A percentile compares a stretch with the other conserved stretches of the same genome.
phyloP scores from a whole-genome alignment of 1,284 basidiomycete genomes.

The Apiotrichum porosum region DNA sequence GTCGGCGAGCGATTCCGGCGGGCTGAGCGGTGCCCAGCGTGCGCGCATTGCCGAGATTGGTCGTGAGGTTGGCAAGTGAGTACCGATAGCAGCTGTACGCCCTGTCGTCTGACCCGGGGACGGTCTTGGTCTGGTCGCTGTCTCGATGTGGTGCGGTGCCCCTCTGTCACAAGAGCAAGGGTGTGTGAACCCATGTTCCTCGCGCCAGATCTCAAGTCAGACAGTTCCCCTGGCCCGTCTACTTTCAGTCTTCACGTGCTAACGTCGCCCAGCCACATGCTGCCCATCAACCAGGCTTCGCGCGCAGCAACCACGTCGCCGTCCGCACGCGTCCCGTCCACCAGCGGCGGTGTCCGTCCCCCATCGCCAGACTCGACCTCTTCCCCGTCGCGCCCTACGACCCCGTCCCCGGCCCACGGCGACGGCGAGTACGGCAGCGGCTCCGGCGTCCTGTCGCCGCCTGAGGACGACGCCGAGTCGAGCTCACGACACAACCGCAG shows the following conservation, averaged over 20 bases:
- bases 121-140: too few relatives aligned
- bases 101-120: too few relatives aligned
- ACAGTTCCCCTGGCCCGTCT: too few relatives aligned
- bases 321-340: background rate
- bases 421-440: background rate
- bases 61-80: conserved; percentile 18
- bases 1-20: conserved; percentile 2
- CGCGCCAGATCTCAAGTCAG: too few relatives aligned
- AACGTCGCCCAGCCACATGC: conserved; percentile 19
- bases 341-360: background rate
- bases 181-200: too few relatives aligned
- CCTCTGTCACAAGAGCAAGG: too few relatives aligned
- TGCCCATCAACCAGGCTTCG: conserved; percentile 16
- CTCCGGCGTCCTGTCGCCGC: background rate
- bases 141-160: too few relatives aligned
- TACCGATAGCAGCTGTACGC: background rate
- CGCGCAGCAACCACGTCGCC: conserved; percentile 8
- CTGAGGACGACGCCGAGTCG: background rate
- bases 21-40: conserved; percentile 9
- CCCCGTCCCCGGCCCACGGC: conserved; percentile 2
- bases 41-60: conserved; percentile 16
- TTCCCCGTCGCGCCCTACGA: conserved; percentile 8
- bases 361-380: conserved; percentile 6
- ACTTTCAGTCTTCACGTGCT: too few relatives aligned
- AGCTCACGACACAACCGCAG: background rate